Evolutionary conservation across 2,329 filamentous ascomycete genomes (phyloP).

Genomic region (Cytospora paraplurivora): DNA sequence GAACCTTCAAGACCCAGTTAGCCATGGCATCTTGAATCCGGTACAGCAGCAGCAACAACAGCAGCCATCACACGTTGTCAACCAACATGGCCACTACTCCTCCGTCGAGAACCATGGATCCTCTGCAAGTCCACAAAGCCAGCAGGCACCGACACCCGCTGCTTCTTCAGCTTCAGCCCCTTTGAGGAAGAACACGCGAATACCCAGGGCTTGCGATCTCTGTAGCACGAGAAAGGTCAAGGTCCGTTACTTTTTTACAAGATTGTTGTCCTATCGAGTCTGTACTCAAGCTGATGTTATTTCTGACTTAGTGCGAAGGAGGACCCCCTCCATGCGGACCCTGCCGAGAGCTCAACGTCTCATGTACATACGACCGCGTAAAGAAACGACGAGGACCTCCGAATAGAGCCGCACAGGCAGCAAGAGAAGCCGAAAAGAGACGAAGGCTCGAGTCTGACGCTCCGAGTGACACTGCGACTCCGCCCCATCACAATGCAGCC

Average conservation of each 20-base stretch:
- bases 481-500: slow-evolving; percentile 50
- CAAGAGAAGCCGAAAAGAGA: slow-evolving; percentile 53
- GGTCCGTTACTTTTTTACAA: slow-evolving; percentile 34
- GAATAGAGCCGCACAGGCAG: slow-evolving; percentile 60
- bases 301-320: slow-evolving; percentile 51
- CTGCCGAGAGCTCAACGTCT: slow-evolving; percentile 58
- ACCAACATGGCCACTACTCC: slow-evolving; percentile 14
- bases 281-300: slow-evolving; percentile 24
- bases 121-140: slow-evolving; percentile 15
- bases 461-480: slow-evolving; percentile 34
- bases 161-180: slow-evolving; percentile 3
- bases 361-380: slow-evolving; percentile 59
- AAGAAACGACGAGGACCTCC: slow-evolving; percentile 62
- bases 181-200: slow-evolving; percentile 52
- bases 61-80: slow-evolving; percentile 5
- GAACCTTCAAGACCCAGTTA: slow-evolving; percentile 11
- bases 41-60: slow-evolving; percentile 12
- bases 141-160: slow-evolving; percentile 20
- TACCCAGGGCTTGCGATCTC: slow-evolving; percentile 62
- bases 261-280: neutral
- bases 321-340: slow-evolving; percentile 58
- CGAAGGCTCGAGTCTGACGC: slow-evolving; percentile 41
- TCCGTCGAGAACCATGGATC: slow-evolving; percentile 11
- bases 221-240: slow-evolving; percentile 65
- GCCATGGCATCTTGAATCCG: slow-evolving; percentile 25